Base-by-base conservation (phyloP, 2,329 filamentous ascomycete species). In the Arthrobotrys entomopaga region DNA sequence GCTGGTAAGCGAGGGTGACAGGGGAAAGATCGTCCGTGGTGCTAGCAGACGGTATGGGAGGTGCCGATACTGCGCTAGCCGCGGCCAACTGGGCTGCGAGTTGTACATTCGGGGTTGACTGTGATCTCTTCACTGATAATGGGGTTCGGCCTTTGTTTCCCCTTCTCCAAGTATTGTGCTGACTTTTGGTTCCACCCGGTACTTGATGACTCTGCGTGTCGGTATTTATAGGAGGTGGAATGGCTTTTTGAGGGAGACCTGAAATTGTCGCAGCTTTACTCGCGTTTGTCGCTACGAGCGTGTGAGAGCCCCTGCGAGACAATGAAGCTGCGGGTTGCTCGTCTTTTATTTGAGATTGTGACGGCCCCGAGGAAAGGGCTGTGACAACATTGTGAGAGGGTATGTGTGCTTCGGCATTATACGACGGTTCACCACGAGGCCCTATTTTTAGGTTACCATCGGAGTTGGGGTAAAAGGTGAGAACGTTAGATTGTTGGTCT, bases 1-100 rank as follows among this genome's bases (percentile, higher is more conserved):
- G 85, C 43, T 81, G 80, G 56, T 78, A 78, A 10, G 76, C 67
- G 34, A 71, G 64, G 16, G 65, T 76, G 42, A 75, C 69, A 22
- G 75, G 57, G 54, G 77, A 65, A 16, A 74, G 63, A 38, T 74
- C 70, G 19, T 74, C 70, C 4, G 70, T 74, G 3, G 70, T 74
- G 24, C 57, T 74, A 40, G 70, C 70, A 11, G 70, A 74, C 16
- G 70, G 70, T 22, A 74, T 54, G 16, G 70, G 70, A 7, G 70
- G 70, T 13, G 70, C 70, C 11, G 70, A 74, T 40, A 65, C 63
- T 7, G 70, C 70, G 52, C 70, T 74, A 43, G 75, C 77, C 10
- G 77, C 77, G 13, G 77, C 74, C 50, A 77, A 54, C 48, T 77
- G 66, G 48, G 76, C 77, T 57, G 74, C 77, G 43, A 78, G 76